Evolutionary conservation across 2,329 filamentous ascomycete species (phyloP), one percentile per base, ranked within the genome.

Genomic region (Penicillium digitatum): DNA sequence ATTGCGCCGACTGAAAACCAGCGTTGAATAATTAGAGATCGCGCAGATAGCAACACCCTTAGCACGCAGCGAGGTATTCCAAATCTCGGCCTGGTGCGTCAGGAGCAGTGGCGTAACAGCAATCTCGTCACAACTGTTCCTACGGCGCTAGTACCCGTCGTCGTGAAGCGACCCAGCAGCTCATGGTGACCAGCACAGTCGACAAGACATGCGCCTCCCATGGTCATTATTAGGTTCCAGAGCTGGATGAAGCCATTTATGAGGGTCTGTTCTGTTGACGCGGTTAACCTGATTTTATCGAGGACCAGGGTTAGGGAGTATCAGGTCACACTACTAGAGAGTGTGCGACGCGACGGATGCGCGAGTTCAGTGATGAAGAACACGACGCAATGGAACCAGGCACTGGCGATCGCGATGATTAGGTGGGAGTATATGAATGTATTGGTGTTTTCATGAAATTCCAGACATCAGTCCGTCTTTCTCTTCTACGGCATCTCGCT

Each of bases 341-440:
- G 66, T 16, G 64, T 66, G 20, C 73, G 67, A 37, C 75, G 70
- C 0, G 64, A 64, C 0, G 73, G 73, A 38, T 77, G 74, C 11
- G 73, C 73, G 18, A 77, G 67, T 55, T 78, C 76, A 22, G 69
- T 76, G 56, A 78, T 72, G 3, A 72, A 56, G 5, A 71, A 67
- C 1, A 68, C 67, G 1, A 61, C 62, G 2, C 62, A 66, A 14
- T 64, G 62, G 40, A 68, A 68, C 63, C 66, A 71, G 1, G 67
- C 70, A 14, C 66, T 63, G 1, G 69, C 69, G 14, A 65, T 60
- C 2, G 72, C 73, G 12, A 75, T 54, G 29, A 73, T 60, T 16
- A 72, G 62, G 2, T 69, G 67, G 9, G 67, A 63, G 11, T 72
- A 54, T 22, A 72, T 63, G 57, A 74, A 72, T n/a, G 54, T 59